Percentiles rank a stretch among this genome's conserved stretches.
phyloP scores from a whole-genome alignment of 495 filamentous ascomycete genomes.

The Bathelium albidoporum region DNA sequence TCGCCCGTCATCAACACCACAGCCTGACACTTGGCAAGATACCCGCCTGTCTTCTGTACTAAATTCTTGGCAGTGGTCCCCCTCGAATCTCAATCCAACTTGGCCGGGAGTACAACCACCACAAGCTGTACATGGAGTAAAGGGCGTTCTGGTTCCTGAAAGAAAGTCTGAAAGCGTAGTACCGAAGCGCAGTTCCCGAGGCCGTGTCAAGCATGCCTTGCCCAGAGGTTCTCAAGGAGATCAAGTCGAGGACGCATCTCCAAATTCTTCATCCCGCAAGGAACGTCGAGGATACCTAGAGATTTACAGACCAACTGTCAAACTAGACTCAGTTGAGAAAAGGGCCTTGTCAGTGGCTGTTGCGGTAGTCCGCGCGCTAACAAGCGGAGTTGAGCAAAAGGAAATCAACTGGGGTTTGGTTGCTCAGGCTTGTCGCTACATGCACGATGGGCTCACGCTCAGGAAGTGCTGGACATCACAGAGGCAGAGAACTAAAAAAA shows the following conservation, averaged over 20 bases:
- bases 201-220: not conserved
- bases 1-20: too few species aligned
- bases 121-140: not conserved
- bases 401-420: constrained; percentile 66
- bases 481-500: constrained; percentile 46
- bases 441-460: constrained; percentile 12
- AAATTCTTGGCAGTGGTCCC: not conserved
- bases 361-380: constrained; percentile 58
- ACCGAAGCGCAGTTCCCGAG: not conserved
- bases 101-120: not conserved
- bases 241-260: not conserved
- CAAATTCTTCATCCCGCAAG: not conserved
- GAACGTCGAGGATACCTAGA: not conserved
- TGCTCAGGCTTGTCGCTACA: constrained; percentile 15
- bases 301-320: not conserved
- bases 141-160: not conserved
- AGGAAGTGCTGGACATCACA: constrained; percentile 48
- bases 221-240: not conserved
- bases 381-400: constrained; percentile 57
- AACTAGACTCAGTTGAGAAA: not conserved
- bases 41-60: not conserved
- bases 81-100: not conserved
- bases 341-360: constrained; percentile 47
- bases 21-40: too few species aligned
- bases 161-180: not conserved